Evolutionary conservation across 768 basidiomycete species (phyloP).

Genomic region (Trametes cingulata): DNA sequence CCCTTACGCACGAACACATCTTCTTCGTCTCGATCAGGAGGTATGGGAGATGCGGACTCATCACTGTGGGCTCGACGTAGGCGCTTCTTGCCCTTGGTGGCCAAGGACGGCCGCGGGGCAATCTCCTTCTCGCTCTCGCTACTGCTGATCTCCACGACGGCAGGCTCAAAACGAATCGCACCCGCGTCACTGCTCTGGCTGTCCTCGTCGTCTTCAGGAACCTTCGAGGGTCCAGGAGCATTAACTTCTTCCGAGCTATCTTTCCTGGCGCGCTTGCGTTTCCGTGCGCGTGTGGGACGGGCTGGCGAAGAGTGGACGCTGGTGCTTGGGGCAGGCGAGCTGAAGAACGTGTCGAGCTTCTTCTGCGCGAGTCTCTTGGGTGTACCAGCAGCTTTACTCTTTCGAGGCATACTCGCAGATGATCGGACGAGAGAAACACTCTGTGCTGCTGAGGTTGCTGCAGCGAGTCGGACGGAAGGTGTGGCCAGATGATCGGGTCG

Average conservation of each 20-base stretch:
- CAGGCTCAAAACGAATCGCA: slow-evolving; percentile 52
- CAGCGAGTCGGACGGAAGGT: no score
- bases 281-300: neutral
- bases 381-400: slow-evolving; percentile 16
- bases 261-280: neutral
- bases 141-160: slow-evolving; percentile 19
- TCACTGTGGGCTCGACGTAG: slow-evolving; percentile 22
- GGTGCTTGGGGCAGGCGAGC: slow-evolving; percentile 30
- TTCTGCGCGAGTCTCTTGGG: slow-evolving; percentile 43
- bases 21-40: slow-evolving; percentile 4
- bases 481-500: neutral
- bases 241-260: neutral
- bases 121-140: slow-evolving; percentile 27
- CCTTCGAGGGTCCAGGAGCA: neutral
- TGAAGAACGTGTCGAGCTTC: slow-evolving; percentile 41
- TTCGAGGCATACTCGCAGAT: slow-evolving; percentile 23
- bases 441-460: neutral
- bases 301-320: neutral
- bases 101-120: slow-evolving; percentile 24
- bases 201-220: slow-evolving; percentile 20
- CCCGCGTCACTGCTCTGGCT: slow-evolving; percentile 48
- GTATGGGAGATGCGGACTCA: slow-evolving; percentile 6
- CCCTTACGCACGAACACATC: slow-evolving; percentile 23
- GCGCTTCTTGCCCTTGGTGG: slow-evolving; percentile 21
- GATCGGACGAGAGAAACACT: neutral